Base-by-base conservation (phyloP, 2,329 filamentous ascomycete species). In the Mycosphaerella arachidis region DNA sequence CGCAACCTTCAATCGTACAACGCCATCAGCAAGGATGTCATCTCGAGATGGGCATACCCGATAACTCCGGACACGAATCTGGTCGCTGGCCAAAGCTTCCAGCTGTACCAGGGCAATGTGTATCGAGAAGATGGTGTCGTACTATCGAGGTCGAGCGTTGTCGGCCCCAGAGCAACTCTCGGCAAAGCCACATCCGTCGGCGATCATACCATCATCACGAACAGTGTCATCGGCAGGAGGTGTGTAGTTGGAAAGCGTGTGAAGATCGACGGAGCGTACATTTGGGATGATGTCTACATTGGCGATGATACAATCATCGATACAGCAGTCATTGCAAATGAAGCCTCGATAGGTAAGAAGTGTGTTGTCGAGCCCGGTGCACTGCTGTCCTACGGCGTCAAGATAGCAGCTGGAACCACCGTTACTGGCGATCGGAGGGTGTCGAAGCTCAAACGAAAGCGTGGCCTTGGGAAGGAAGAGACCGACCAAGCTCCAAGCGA, bases 1-100 rank as follows among this genome's bases (percentile, higher is more conserved):
- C 88, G 85, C 71, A 96, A 92, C 70, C 81, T 97, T 27, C 89
- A 90, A 70, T 87, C 92, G 71, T 99, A 97, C 77, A 91, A 96
- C 70, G 85, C 92, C 31, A 86, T 99, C 56, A 92, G 86, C 73
- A 88, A 86, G 69, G 93, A 97, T 72, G 84, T 97, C n/a, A 81
- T 96, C 13, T 86, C 86, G 52, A 83, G 92, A 60, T 96, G 91
- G 91, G 87, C 91, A 9, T 94, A 92, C 69, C 93, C 94, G 1
- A 82, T 97, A 46, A 89, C 91, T 58, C 93, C 93, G 1, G 92
- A 97, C 72, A 92, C 87, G 72, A 97, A 97, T 70, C 77, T 97
- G 24, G 78, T 94, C 1, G 83, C 85, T 1, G 88, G 85, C 46
- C 90, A 96, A 67, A 86, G 85, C 1, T 97, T 94, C 74, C 84